Percentiles rank a stretch among this genome's conserved stretches.
Evolutionary conservation across 225 moss, liverwort and hornwort species (phyloP).

Genomic region (Lunularia cruciata): DNA sequence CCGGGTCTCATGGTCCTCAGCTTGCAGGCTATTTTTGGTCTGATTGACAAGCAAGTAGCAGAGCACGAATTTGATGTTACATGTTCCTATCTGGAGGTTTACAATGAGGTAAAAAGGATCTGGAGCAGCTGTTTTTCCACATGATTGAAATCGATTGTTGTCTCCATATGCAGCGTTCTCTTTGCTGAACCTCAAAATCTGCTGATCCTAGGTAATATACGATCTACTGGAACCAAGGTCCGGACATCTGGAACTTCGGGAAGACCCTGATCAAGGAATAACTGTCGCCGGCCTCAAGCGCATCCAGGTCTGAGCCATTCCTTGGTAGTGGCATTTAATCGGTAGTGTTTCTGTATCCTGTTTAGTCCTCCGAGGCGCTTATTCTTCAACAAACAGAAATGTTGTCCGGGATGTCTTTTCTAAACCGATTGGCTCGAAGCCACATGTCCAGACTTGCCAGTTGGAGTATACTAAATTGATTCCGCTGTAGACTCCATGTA

Average conservation of each 20-base stretch:
- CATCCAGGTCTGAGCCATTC: slow-evolving; percentile 51
- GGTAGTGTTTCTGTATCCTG: no score
- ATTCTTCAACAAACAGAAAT: no score
- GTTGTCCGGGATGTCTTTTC: no score
- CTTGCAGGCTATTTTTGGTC: slow-evolving; percentile 72
- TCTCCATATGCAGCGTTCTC: background rate
- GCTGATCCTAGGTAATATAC: slow-evolving; percentile 63
- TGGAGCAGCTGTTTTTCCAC: background rate
- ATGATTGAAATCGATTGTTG: background rate
- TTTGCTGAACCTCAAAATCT: background rate
- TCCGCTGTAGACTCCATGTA: no score
- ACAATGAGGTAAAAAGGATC: slow-evolving; percentile 58
- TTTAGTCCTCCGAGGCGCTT: no score
- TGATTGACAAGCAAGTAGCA: slow-evolving; percentile 68
- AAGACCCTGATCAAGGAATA: slow-evolving; percentile 88
- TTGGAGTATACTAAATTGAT: no score
- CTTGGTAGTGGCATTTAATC: no score
- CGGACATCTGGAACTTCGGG: slow-evolving; percentile 78
- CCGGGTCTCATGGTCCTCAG: slow-evolving; percentile 89
- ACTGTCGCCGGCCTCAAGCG: slow-evolving; percentile 86
- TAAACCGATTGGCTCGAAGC: no score
- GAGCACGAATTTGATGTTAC: slow-evolving; percentile 84
- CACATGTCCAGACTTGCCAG: no score
- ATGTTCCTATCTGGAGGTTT: slow-evolving; percentile 84
- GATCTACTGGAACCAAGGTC: slow-evolving; percentile 75